Percentiles rank a stretch among this genome's conserved stretches.
These are phyloP conservation scores for Juglanconis juglandina DNA, from an alignment of 2,329 filamentous ascomycete species.

Conservation along the genomic window DNA sequence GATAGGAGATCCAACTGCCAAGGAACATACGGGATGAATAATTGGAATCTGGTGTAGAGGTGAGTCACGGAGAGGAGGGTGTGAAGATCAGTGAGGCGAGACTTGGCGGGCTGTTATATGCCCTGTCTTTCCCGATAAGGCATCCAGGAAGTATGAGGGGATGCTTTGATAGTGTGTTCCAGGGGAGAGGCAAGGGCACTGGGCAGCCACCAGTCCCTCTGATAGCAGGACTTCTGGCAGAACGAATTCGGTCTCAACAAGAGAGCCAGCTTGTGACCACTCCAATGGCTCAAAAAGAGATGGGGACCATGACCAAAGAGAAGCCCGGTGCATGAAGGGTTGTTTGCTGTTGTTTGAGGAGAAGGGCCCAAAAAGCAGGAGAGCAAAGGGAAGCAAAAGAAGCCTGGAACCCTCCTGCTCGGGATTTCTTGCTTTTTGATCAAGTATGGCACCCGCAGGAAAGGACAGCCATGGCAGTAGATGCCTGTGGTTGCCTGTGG, in stretches of 20 bases:
- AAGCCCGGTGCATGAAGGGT: conserved; percentile 13
- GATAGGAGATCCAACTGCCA: conserved; percentile 8
- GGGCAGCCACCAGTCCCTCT: conserved; percentile 1
- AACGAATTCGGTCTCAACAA: conserved; percentile 15
- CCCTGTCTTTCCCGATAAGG: conserved; percentile 20
- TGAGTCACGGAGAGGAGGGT: conserved; percentile 34
- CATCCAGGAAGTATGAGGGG: not conserved
- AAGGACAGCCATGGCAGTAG: conserved; percentile 5
- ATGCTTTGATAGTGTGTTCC: conserved; percentile 11
- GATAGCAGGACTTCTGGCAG: conserved; percentile 1
- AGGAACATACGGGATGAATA: conserved; percentile 23
- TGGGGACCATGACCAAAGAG: conserved; percentile 8
- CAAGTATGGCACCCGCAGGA: conserved; percentile 1
- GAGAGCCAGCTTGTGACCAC: conserved; percentile 5
- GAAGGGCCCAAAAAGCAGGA: conserved; percentile 20
- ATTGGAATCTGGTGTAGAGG: conserved; percentile 27
- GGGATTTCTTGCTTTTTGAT: conserved; percentile 21
- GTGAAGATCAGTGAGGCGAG: conserved; percentile 42
- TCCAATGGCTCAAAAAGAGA: conserved; percentile 7
- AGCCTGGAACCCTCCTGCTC: conserved; percentile 3
- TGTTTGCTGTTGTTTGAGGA: conserved; percentile 20
- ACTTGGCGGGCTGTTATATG: conserved; percentile 36
- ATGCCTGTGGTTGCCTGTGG: conserved; percentile 8
- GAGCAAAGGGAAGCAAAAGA: conserved; percentile 12
- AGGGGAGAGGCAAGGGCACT: not conserved